Evolutionary conservation across 2,329 filamentous ascomycete species (phyloP).

Genomic region (Stemphylium beticola): DNA sequence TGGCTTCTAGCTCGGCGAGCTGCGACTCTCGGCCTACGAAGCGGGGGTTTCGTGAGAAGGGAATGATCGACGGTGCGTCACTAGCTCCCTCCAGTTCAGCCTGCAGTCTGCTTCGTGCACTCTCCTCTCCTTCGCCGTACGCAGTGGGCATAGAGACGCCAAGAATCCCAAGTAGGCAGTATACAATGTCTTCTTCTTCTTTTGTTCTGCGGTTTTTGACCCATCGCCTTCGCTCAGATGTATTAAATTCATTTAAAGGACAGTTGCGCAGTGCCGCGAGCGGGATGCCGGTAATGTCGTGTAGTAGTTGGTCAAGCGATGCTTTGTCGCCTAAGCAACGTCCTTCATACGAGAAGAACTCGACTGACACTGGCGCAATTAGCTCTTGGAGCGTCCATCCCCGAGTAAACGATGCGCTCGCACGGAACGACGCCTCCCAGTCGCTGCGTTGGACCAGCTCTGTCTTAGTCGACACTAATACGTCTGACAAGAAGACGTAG

Average conservation of each 20-base stretch:
- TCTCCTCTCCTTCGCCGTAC: constrained; percentile 30
- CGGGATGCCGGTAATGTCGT: constrained; percentile 17
- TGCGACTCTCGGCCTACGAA: constrained; percentile 35
- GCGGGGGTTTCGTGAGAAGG: constrained; percentile 30
- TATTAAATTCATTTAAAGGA: neutral
- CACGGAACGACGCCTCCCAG: neutral
- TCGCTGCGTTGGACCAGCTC: neutral
- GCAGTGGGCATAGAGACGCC: constrained; percentile 21
- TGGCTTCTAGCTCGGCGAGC: constrained; percentile 36
- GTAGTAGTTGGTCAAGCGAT: constrained; percentile 16
- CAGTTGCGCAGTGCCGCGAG: neutral
- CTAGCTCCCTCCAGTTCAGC: constrained; percentile 16
- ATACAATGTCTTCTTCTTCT: constrained; percentile 32
- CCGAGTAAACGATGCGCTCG: too few relatives aligned
- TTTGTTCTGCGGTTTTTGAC: constrained; percentile 19
- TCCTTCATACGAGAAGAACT: constrained; percentile 22
- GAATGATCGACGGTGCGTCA: constrained; percentile 30
- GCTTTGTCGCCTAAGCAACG: constrained; percentile 14
- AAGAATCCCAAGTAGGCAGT: constrained; percentile 33
- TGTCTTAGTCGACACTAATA: neutral
- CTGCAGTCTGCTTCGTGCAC: constrained; percentile 20
- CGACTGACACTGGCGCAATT: constrained; percentile 22
- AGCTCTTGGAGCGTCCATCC: neutral
- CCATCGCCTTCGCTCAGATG: neutral
- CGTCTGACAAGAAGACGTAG: constrained; percentile 22